Evolutionary conservation across 345 rosid species (phyloP).

Genomic region (Firmiana major): DNA sequence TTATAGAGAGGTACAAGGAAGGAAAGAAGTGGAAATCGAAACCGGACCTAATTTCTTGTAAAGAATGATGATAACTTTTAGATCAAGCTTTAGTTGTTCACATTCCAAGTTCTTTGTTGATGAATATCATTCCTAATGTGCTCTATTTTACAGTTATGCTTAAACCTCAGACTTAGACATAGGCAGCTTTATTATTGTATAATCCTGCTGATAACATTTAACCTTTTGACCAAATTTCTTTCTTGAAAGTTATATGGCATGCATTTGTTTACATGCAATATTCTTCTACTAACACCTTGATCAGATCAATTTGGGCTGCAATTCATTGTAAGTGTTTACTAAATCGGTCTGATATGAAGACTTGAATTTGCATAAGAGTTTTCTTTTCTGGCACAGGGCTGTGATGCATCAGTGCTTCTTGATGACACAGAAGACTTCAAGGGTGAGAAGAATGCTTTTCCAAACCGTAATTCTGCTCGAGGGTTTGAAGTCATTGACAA

Average conservation of each 20-base stretch:
- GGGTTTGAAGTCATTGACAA: constrained; percentile 73
- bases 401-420: constrained; percentile 79
- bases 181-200: no score
- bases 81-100: not conserved
- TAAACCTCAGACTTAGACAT: no score
- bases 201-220: no score
- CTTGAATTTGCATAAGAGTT: not conserved
- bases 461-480: constrained; percentile 67
- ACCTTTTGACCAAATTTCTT: no score
- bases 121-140: not conserved
- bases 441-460: constrained; percentile 68
- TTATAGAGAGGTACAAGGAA: no score
- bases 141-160: not conserved
- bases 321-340: not conserved
- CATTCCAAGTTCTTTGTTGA: not conserved
- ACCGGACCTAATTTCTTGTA: no score
- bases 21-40: no score
- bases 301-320: no score
- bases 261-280: no score
- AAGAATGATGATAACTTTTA: no score
- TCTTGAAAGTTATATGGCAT: no score
- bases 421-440: constrained; percentile 54
- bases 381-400: constrained; percentile 36
- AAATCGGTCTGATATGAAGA: not conserved
- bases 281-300: no score